Evolutionary conservation across 345 rosid species (phyloP), one percentile per base, ranked within the genome.

Genomic region (Cardamine chenopodiifolia): DNA sequence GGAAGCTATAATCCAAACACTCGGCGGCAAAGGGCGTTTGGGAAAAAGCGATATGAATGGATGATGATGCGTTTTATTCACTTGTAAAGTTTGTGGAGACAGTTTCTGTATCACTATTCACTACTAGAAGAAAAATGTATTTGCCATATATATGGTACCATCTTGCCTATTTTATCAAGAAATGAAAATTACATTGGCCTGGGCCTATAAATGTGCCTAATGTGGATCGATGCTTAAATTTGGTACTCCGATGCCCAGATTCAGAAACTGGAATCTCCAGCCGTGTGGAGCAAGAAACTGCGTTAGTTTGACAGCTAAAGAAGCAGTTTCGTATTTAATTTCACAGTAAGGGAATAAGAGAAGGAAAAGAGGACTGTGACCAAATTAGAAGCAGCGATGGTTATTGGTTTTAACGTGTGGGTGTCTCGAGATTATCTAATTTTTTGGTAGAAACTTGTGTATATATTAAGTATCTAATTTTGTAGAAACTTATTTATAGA

Each of bases 1-100:
- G 79, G 96, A 94, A 83, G 95, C 98, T 39, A 91, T 94, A 72
- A 87, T 91, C 82, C 98, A 89, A 80, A 94, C 98, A 10, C 86
- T 94, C 7, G 96, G 97, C 11, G 93, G 92, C 22, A 91, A 80
- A 69, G 89, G 83, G 22, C 78, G 73, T 8, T 18, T 59, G 56
- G 63, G 34, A 49, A 65, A 40, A 4, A 76, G 75, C 25, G 48
- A 62, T 48, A 23, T 20, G 40, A 76, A 45, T 44, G 57, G 50
- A 32, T 62, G 70, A 68, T 60, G 17, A 44, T 63, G 39, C 35
- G 26, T 61, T 49, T 7, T 25, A 12, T 3, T 39, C 13, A 74
- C 26, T 29, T 34, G 2, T 28, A 56, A 52, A 35, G 63, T 62
- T 66, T 61, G 29, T 50, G 71, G 39, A 44, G 4, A 53, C 64